Base-by-base conservation (phyloP, 495 filamentous ascomycete genomes). In the Talaromyces thailandensis region DNA sequence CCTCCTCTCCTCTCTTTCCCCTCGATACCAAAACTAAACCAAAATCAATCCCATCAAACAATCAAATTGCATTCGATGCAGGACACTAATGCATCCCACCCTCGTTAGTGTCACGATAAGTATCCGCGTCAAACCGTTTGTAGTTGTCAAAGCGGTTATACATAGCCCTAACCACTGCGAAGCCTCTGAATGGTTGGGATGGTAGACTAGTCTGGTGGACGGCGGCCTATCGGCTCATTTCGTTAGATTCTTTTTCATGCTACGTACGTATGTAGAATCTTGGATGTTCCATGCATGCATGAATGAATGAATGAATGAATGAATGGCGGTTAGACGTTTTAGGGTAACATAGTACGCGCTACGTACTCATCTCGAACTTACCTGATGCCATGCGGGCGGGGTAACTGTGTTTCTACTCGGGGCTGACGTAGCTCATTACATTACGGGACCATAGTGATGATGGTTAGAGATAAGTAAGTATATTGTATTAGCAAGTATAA, bases 401-500 rank as follows among this genome's bases (percentile, higher is more conserved):
- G 35, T 40, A 40, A 40, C 16, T 40, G 14, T 4, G 2, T n/a
- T 16, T 16, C 12, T 40, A 40, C 35, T 16, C 35, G 14, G 35
- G 28, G 12, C 35, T 40, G 35, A 40, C 14, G 35, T 16, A 40
- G 35, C 35, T 14, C 35, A 40, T 40, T 40, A 40, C 35, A 40
- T 12, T 40, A 40, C 35, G 11, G 16, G 35, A 40, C 35, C 2
- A 40, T 40, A 40, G 5, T 40, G 35, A 48, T 9, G 9, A 48
- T 14, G 11, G 8, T 37, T 4, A 51, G 2, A n/a, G 11, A 51
- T 24, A 51, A 51, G n/a, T 26, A 23, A n/a, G 12, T 12, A 26
- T 25, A 53, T 26, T 9, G 51, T 55, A 55, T 55, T 55, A 55
- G 51, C 51, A 55, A 57, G 28, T 32, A 35, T 57, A 57, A 31